phyloP scores from a whole-genome alignment of 2,329 filamentous ascomycete genomes.

The Cladosporium sp. region DNA sequence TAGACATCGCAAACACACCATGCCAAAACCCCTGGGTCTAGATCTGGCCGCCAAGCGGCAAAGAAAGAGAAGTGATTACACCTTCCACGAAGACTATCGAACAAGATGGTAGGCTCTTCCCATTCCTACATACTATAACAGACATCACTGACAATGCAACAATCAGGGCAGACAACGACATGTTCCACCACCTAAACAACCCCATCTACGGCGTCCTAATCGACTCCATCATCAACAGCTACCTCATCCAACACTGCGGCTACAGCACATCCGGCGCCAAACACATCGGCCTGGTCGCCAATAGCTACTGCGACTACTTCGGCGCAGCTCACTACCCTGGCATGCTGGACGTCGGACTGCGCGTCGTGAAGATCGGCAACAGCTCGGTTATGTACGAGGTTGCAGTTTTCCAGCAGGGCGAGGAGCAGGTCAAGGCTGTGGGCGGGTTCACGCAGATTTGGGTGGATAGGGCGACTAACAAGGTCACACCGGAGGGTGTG shows the following conservation, averaged over 20 bases:
- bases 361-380: conserved; percentile 80
- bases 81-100: conserved; percentile 75
- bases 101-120: conserved; percentile 69
- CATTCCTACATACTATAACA: background rate
- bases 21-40: conserved; percentile 19
- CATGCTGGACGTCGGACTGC: conserved; percentile 75
- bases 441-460: conserved; percentile 51
- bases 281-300: conserved; percentile 81
- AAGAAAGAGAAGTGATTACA: conserved; percentile 67
- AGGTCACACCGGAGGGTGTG: conserved; percentile 68
- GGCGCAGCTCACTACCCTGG: conserved; percentile 78
- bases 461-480: conserved; percentile 63
- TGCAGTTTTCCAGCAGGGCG: conserved; percentile 75
- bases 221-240: conserved; percentile 87
- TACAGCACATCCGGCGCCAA: conserved; percentile 68
- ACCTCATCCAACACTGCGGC: conserved; percentile 75
- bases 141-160: conserved; percentile 5
- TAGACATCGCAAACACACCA: background rate
- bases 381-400: conserved; percentile 90
- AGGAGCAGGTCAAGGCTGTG: conserved; percentile 75
- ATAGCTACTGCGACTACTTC: conserved; percentile 84
- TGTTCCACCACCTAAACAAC: conserved; percentile 74
- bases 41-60: conserved; percentile 28
- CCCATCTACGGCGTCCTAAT: conserved; percentile 52
- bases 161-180: conserved; percentile 83